Evolutionary conservation across 257 asterid genomes (phyloP).

Genomic region (Perilla frutescens): DNA sequence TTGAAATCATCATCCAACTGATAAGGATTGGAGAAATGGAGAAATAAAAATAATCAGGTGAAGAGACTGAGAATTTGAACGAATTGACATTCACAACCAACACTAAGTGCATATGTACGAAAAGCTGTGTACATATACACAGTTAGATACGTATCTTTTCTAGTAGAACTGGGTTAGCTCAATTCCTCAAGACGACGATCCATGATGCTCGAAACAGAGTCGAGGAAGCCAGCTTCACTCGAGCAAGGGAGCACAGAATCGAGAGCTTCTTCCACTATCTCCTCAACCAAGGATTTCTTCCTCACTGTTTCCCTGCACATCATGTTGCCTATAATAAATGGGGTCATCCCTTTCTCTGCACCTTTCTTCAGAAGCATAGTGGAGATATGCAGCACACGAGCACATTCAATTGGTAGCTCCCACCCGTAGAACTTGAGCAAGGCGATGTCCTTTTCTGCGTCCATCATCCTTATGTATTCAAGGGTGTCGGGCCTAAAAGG

Average conservation of each 20-base stretch:
- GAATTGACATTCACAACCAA: conserved; percentile 38
- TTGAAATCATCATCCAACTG: conserved; percentile 33
- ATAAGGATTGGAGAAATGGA: conserved; percentile 18
- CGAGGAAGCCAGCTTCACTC: conserved; percentile 74
- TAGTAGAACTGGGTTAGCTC: conserved; percentile 24
- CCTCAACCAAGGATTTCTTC: conserved; percentile 71
- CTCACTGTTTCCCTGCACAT: conserved; percentile 78
- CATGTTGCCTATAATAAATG: conserved; percentile 73
- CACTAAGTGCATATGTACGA: conserved; percentile 39
- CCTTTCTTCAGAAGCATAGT: conserved; percentile 97
- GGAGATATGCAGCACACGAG: conserved; percentile 75
- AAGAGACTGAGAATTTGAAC: conserved; percentile 28
- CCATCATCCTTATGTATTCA: conserved; percentile 66
- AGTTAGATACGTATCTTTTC: conserved; percentile 36
- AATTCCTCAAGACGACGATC: conserved; percentile 63
- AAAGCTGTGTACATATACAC: conserved; percentile 38
- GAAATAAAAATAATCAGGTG: conserved; percentile 17
- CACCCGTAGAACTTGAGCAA: conserved; percentile 81
- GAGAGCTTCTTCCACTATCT: conserved; percentile 70
- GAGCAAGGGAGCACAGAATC: conserved; percentile 70
- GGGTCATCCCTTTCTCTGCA: conserved; percentile 72
- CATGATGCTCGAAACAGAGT: conserved; percentile 63
- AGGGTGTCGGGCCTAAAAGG: conserved; percentile 65
- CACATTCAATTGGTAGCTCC: conserved; percentile 73
- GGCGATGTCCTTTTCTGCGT: conserved; percentile 76